Evolutionary conservation across 2,329 filamentous ascomycete species (phyloP).

Genomic region (Colletotrichum echinochloae): DNA sequence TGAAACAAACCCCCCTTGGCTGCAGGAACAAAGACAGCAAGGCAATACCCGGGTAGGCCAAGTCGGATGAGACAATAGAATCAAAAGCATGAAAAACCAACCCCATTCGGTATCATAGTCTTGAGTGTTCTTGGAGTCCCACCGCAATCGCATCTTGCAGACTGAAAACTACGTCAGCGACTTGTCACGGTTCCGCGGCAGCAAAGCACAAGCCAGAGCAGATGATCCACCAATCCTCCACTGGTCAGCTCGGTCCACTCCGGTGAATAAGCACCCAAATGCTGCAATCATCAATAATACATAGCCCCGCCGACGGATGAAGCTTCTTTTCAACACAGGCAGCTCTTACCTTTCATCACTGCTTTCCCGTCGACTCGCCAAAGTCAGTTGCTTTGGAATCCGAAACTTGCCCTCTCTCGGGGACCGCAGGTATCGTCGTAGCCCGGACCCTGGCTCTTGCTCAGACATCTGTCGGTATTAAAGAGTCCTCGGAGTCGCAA

Average conservation of each 20-base stretch:
- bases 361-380: constrained; percentile 10
- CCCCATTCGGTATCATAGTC: background rate
- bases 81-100: background rate
- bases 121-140: constrained; percentile 2
- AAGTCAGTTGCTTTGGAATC: background rate
- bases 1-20: background rate
- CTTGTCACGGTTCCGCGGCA: constrained; percentile 7
- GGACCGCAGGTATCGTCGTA: background rate
- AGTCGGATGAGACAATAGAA: background rate
- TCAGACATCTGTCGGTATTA: constrained; percentile 4
- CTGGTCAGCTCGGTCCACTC: constrained; percentile 28
- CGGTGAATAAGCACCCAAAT: constrained; percentile 33
- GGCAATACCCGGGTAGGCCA: background rate
- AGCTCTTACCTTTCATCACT: constrained; percentile 1
- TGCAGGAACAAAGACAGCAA: background rate
- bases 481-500: constrained; percentile 1
- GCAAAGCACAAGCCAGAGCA: constrained; percentile 14
- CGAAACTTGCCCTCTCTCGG: background rate
- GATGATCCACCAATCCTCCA: constrained; percentile 17
- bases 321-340: constrained; percentile 9
- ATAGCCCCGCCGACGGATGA: constrained; percentile 17
- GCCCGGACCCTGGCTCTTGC: constrained; percentile 17
- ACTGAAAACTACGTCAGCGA: constrained; percentile 31
- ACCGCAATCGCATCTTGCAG: background rate
- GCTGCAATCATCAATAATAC: constrained; percentile 35